These are phyloP conservation scores for Nannochloropsis oceanica DNA, from an alignment of 108 stramenopile species.

Conservation along the genomic window DNA sequence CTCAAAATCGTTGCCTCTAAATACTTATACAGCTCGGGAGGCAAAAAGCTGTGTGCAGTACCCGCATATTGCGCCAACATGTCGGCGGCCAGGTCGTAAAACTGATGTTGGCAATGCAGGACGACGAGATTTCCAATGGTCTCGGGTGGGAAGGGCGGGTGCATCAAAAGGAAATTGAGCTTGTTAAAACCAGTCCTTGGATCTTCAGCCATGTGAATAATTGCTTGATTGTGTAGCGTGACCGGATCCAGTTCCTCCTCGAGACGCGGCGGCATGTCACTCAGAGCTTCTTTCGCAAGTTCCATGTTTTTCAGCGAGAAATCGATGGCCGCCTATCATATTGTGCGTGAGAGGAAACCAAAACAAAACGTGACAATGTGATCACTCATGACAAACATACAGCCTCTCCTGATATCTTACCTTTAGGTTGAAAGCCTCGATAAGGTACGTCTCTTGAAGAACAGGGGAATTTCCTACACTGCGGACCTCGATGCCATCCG, in stretches of 20 bases:
- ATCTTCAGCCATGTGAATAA: conserved; percentile 51
- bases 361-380: background rate
- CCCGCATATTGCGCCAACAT: conserved; percentile 51
- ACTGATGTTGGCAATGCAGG: conserved; percentile 51
- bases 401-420: background rate
- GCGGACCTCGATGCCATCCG: conserved; percentile 47
- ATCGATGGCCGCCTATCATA: conserved; percentile 48
- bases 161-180: conserved; percentile 49
- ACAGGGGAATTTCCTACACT: conserved; percentile 44
- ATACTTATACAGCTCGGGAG: conserved; percentile 55
- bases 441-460: conserved; percentile 42
- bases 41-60: conserved; percentile 45
- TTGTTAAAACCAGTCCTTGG: conserved; percentile 52
- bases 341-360: background rate
- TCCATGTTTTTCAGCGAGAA: conserved; percentile 41
- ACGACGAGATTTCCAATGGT: conserved; percentile 65
- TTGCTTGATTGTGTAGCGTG: conserved; percentile 64
- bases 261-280: conserved; percentile 51
- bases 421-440: conserved; percentile 67
- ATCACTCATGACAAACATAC: no score
- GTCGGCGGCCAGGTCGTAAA: conserved; percentile 58
- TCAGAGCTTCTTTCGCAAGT: conserved; percentile 50
- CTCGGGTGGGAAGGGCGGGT: conserved; percentile 62
- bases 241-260: conserved; percentile 62
- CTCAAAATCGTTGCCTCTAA: conserved; percentile 59